Base-by-base conservation (phyloP, 805 yeast genomes). In the Suhomyces vadensis region DNA sequence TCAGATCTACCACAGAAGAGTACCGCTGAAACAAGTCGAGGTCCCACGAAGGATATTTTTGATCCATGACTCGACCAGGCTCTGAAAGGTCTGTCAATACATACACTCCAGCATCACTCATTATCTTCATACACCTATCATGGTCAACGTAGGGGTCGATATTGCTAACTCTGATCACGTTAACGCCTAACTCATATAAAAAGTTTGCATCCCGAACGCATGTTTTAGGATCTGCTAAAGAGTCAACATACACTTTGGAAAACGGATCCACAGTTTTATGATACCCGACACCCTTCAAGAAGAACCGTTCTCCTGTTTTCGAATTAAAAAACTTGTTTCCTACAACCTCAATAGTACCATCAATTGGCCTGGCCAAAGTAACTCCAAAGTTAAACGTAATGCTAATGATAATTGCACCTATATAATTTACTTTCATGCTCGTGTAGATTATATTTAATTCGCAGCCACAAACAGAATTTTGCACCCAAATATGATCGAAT, bases 191-290 rank as follows among this genome's bases (percentile, higher is more conserved):
- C 47, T 82, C 74, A 46, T 69, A 64, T 47, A 90, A 73, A 60
- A 84, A 83, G n/a, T 90, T 88, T 48, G 91, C 74, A 58, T 92
- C 98, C 58, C 97, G 77, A 51, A 80, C 63, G 69, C 98, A 92
- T 2, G 83, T 70, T 2, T 61, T 67, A 9, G 74, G 69, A 58
- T 87, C 87, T 4, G 89, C 85, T 56, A 92, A 72, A 1, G 97
- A 95, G 65, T 92, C 97, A 37, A 79, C 74, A 50, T 71, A 77
- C 1, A 48, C 42, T 16, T 20, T 7, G 8, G 4, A 14, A 1
- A 16, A 17, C 9, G 24, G 19, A 41, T 79, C 77, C 10, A 82
- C 74, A 53, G 82, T 78, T 35, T 84, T 82, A 67, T 90, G 97
- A 67, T 90, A 89, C 0, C 96, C 95, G 41, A 89, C 78, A 53